Conservation (phyloP, 2,329 filamentous ascomycete genomes). For the Neonectria coccinea region DNA sequence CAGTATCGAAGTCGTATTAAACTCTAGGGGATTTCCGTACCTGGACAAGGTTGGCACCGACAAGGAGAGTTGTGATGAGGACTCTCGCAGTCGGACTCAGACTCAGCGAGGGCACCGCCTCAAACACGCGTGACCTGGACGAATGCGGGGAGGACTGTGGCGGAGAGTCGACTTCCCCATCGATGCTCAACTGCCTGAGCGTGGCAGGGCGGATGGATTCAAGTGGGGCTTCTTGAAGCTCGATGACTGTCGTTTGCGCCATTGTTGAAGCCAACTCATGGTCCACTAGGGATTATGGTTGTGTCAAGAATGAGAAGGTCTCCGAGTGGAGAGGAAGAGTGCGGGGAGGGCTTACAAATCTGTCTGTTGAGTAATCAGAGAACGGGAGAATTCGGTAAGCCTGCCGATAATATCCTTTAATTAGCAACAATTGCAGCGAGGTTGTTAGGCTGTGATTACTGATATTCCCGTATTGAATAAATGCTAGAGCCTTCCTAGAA, state of each 20-base stretch:
- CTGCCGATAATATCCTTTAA: no score
- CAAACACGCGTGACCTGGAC: constrained; percentile 7
- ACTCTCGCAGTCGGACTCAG: constrained; percentile 9
- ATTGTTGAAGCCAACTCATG: constrained; percentile 8
- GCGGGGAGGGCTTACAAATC: not conserved
- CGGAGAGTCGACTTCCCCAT: not conserved
- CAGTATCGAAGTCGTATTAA: not conserved
- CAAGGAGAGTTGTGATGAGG: constrained; percentile 15
- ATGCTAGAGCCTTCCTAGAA: no score
- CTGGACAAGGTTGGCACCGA: constrained; percentile 24
- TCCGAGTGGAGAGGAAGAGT: not conserved
- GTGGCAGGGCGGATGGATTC: not conserved
- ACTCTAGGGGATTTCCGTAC: not conserved
- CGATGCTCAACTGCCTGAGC: not conserved
- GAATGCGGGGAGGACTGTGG: not conserved
- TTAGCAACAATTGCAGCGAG: no score
- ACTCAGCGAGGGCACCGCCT: constrained; percentile 3
- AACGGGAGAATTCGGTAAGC: not conserved
- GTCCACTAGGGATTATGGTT: not conserved
- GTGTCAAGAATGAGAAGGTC: not conserved
- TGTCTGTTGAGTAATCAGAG: not conserved
- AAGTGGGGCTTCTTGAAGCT: constrained; percentile 18
- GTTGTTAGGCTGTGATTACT: no score
- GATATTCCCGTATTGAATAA: no score
- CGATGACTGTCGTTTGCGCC: constrained; percentile 15